Conservation (phyloP, 768 basidiomycete genomes). For the Mycena indigotica region DNA sequence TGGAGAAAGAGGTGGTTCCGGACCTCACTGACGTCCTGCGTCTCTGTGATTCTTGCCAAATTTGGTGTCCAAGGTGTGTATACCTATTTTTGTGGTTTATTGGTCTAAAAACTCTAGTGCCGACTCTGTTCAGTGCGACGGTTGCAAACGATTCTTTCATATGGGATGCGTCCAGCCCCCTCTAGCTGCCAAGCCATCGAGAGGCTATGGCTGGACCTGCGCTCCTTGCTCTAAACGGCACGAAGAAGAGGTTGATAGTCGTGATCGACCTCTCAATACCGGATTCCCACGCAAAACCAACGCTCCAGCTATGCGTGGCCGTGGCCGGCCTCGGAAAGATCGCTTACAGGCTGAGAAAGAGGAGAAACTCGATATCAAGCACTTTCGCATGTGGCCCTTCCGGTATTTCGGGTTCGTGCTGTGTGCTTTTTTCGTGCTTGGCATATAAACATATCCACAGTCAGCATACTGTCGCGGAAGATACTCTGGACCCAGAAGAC, state of each 20-base stretch:
- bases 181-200: slow-evolving; percentile 84
- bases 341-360: slow-evolving; percentile 71
- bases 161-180: slow-evolving; percentile 95
- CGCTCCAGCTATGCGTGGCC: slow-evolving; percentile 70
- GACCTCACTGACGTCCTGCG: slow-evolving; percentile 87
- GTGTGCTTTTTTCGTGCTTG: slow-evolving; percentile 3
- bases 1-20: slow-evolving; percentile 90
- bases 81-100: not conserved
- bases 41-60: slow-evolving; percentile 80
- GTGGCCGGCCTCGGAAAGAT: slow-evolving; percentile 80
- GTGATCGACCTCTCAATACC: slow-evolving; percentile 54
- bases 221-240: slow-evolving; percentile 88
- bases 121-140: slow-evolving; percentile 87
- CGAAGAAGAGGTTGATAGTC: slow-evolving; percentile 82
- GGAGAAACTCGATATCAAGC: slow-evolving; percentile 75
- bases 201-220: slow-evolving; percentile 98
- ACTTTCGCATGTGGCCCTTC: slow-evolving; percentile 92
- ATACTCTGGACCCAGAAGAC: slow-evolving; percentile 94
- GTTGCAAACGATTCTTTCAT: slow-evolving; percentile 93
- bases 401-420: slow-evolving; percentile 87
- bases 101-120: slow-evolving; percentile 45
- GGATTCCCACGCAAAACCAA: slow-evolving; percentile 63
- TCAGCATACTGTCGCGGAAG: slow-evolving; percentile 87
- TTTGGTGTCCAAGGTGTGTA: slow-evolving; percentile 88
- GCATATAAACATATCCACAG: slow-evolving; percentile 41